Percentiles rank a stretch among this genome's conserved stretches.
These are phyloP conservation scores for Hamigera avellanea DNA, from an alignment of 495 filamentous ascomycete species.

Conservation along the genomic window DNA sequence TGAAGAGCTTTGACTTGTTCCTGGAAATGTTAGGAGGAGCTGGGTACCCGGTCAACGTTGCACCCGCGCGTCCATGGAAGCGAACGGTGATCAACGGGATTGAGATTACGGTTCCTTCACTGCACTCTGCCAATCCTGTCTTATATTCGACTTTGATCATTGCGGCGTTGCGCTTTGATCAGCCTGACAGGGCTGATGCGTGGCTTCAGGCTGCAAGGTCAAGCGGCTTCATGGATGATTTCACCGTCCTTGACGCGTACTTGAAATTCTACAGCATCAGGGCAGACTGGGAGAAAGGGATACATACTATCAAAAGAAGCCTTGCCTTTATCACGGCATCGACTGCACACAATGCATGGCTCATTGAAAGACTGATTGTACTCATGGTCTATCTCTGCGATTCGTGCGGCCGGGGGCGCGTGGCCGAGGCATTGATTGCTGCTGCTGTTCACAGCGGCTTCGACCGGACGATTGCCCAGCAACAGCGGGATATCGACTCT, in stretches of 20 bases:
- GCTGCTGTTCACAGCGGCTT: constrained; percentile 30
- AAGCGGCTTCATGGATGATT: constrained; percentile 30
- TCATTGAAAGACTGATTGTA: constrained; percentile 23
- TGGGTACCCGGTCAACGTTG: constrained; percentile 25
- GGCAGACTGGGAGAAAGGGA: constrained; percentile 26
- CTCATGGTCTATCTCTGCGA: constrained; percentile 32
- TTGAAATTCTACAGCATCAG: constrained; percentile 29
- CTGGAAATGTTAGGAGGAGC: constrained; percentile 28
- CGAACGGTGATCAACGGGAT: constrained; percentile 22
- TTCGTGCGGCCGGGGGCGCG: constrained; percentile 17
- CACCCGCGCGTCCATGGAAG: constrained; percentile 11
- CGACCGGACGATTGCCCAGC: constrained; percentile 11
- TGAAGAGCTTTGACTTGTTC: constrained; percentile 32
- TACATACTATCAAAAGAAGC: constrained; percentile 20
- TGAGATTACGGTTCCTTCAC: constrained; percentile 25
- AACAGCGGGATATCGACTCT: constrained; percentile 18
- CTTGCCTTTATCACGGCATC: constrained; percentile 26
- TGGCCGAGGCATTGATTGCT: constrained; percentile 21
- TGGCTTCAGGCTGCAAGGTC: constrained; percentile 26
- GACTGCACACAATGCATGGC: constrained; percentile 11
- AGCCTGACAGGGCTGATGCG: constrained; percentile 33
- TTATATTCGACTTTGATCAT: constrained; percentile 24
- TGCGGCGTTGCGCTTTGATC: constrained; percentile 28
- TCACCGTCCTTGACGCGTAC: constrained; percentile 25
- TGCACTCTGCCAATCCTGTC: constrained; percentile 22